Evolutionary conservation across 2,329 filamentous ascomycete species (phyloP), one percentile per base, ranked within the genome.

Genomic region (Orbilia oligospora): DNA sequence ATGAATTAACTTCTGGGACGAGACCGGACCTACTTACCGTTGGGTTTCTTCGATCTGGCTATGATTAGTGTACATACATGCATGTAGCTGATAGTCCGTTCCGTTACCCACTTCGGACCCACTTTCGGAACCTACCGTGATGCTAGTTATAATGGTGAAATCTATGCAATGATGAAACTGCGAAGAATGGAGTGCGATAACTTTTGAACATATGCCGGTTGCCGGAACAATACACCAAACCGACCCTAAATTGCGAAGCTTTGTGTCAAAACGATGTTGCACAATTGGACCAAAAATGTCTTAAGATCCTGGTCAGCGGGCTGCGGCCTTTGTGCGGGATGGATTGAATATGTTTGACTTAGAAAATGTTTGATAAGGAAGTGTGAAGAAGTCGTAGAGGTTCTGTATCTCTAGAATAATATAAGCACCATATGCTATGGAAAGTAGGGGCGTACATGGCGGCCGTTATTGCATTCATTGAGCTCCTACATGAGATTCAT

Each of bases 401-500:
- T 16, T 14, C 5, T n/a, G 38, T 44, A 44, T n/a, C 4, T 16
- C n/a, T 6, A 8, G n/a, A 46, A 14, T 16, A 46, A 20, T 46
- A 46, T 20, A 44, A 44, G 41, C 1, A 16, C 20, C n/a, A n/a
- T n/a, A n/a, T n/a, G 24, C 20, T 4, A 27, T 41, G 12, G 22
- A 27, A 16, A 18, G 14, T 27, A 51, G 24, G 16, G 20, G 66
- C 38, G 53, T 49, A n/a, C 20, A 46, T 38, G 20, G 53, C 41
- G 44, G 44, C 30, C 36, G 16, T 46, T 55, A 30, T 68, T 68
- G 22, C 65, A 46, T 56, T 53, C 36, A 20, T 30, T 27, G 41
- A 48, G 30, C 48, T 53, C 41, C 41, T 24, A 46, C n/a, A 8
- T 16, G 24, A 27, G n/a, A 30, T 44, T 22, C 14, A 18, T 10